Evolutionary conservation across 805 yeast species (phyloP), one percentile per base, ranked within the genome.

Genomic region (Isabelozyma rhagii): DNA sequence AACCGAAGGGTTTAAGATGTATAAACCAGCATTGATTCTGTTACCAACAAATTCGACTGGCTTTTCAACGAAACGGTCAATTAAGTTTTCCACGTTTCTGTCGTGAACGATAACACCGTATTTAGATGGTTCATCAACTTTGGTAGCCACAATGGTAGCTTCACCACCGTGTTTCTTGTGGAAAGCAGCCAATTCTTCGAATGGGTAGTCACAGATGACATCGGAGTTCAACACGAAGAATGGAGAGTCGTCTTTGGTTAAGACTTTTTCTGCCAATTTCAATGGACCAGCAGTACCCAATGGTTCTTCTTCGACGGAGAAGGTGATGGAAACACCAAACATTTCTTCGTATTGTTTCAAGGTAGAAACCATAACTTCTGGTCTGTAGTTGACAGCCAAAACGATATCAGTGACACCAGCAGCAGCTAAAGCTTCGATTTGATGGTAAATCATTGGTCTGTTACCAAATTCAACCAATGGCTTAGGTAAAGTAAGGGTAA

Each of bases 381-480:
- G 99, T 75, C 97, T 87, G 85, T 94, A 94, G 85, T 94, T 94
- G 62, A 94, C 99, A 54, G 99, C 99, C 62, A 94, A 78, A 43
- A 94, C 99, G 63, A 94, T 92, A 74, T 94, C 99, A 52, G 97
- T 94, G 71, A 94, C 97, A 69, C 99, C 99, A 61, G 99, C 99
- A 55, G 84, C 84, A 55, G 98, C 97, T 56, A 94, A 80, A 47
- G 99, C 97, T 79, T 94, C 97, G 69, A 94, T 91, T 80, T 94
- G 99, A 74, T 94, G 99, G 63, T 90, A 80, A 64, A 94, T 94
- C 99, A 94, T 94, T 66, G 99, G 98, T 79, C 93, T 89, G 89
- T 94, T 94, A 72, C 89, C 99, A 67, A 94, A 94, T 78, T 93
- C 98, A 57, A 92, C 97, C 74, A 92, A 81, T 47, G 98, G 98